Evolutionary conservation across 352 stramenopile species (phyloP).

Genomic region (Phytophthora rubi): DNA sequence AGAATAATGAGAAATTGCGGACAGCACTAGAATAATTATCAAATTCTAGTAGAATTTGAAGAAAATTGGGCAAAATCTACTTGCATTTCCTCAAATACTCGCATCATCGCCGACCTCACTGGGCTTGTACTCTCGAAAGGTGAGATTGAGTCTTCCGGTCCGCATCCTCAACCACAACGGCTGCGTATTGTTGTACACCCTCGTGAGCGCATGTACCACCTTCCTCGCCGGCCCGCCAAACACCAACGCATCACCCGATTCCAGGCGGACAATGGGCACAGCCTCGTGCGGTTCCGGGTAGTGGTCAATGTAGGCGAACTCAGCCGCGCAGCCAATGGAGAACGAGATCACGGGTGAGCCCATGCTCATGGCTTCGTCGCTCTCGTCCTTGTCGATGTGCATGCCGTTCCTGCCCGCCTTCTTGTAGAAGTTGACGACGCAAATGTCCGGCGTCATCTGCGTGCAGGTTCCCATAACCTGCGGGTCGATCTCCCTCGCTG

Average conservation of each 20-base stretch:
- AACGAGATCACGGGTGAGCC: constrained; percentile 77
- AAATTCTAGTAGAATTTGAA: no score
- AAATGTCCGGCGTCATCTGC: constrained; percentile 62
- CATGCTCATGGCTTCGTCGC: constrained; percentile 57
- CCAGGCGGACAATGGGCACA: constrained; percentile 68
- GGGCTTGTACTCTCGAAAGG: constrained; percentile 72
- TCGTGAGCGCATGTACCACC: constrained; percentile 71
- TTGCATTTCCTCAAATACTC: no score
- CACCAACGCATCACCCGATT: constrained; percentile 75
- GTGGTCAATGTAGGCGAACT: constrained; percentile 76
- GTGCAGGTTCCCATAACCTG: constrained; percentile 57
- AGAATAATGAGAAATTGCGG: no score
- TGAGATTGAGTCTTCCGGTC: constrained; percentile 69
- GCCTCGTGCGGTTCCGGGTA: constrained; percentile 56
- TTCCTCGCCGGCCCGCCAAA: constrained; percentile 66
- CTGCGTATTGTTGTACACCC: constrained; percentile 63
- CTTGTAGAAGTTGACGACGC: constrained; percentile 82
- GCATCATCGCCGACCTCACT: constrained; percentile 16
- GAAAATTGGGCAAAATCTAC: no score
- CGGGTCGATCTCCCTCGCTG: constrained; percentile 43
- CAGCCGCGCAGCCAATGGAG: constrained; percentile 65
- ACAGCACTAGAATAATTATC: no score
- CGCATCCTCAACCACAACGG: constrained; percentile 66
- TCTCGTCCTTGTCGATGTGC: constrained; percentile 82
- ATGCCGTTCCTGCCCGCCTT: constrained; percentile 75